A percentile compares a stretch with the other conserved stretches of the same genome.
Evolutionary conservation across 225 moss, liverwort and hornwort species (phyloP).

Genomic region (Rhytidiadelphus loreus): DNA sequence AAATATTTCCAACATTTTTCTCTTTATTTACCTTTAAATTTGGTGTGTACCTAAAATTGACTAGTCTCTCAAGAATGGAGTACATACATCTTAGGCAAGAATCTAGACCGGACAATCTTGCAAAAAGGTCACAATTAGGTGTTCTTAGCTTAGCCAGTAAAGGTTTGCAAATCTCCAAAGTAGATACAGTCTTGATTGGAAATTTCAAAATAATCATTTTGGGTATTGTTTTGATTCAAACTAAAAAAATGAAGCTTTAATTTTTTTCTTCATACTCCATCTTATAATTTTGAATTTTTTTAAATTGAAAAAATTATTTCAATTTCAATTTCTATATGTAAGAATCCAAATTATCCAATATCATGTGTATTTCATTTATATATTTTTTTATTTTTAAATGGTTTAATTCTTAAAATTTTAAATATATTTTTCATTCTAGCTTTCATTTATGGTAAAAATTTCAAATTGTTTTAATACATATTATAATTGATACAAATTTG

Average conservation of each 20-base stretch:
- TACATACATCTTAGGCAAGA: background rate
- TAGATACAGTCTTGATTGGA: no score
- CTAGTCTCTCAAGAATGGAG: background rate
- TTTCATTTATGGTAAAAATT: background rate
- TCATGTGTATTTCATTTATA: background rate
- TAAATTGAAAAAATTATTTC: background rate
- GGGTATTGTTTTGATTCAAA: no score
- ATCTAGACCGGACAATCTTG: background rate
- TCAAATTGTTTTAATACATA: background rate
- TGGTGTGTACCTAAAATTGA: background rate
- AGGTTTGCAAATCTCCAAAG: accelerated
- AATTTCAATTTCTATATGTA: accelerated
- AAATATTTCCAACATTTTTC: background rate
- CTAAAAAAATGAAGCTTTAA: no score
- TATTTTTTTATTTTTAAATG: no score
- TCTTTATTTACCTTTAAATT: background rate
- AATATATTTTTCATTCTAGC: background rate
- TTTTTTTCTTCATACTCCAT: no score
- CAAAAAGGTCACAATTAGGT: background rate
- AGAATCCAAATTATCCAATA: background rate
- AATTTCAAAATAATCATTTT: no score
- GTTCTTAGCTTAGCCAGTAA: background rate
- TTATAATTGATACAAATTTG: background rate
- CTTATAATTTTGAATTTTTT: background rate
- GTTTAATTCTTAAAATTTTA: no score